These are phyloP conservation scores for Magnolia changhungtana DNA, from an alignment of 164 flowering plant species.

Conservation along the genomic window DNA sequence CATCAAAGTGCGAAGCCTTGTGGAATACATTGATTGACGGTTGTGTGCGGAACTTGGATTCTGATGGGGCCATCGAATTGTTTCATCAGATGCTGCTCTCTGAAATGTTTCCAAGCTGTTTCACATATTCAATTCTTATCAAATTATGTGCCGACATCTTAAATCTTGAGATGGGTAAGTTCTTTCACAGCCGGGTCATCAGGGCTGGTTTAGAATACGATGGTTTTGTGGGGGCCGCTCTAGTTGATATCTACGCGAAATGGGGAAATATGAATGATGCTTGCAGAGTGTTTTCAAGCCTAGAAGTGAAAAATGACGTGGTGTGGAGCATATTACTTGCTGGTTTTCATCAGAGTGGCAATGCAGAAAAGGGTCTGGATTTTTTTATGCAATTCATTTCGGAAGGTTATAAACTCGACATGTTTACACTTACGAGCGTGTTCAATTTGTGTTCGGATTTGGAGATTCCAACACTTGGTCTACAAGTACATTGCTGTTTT, in stretches of 20 bases:
- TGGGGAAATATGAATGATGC: constrained; percentile 35
- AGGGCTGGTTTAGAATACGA: constrained; percentile 4
- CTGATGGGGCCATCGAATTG: constrained; percentile 27
- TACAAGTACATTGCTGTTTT: constrained; percentile 27
- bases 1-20: constrained; percentile 6
- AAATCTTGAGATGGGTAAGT: constrained; percentile 1
- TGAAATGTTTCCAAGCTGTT: constrained; percentile 11
- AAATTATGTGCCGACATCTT: constrained; percentile 8
- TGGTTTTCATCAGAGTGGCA: constrained; percentile 19
- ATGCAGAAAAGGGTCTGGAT: constrained; percentile 12
- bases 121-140: constrained; percentile 18
- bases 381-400: constrained; percentile 3
- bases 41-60: constrained; percentile 8
- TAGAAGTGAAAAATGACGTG: constrained; percentile 9
- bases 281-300: constrained; percentile 10
- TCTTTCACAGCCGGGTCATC: constrained; percentile 6
- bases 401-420: constrained; percentile 20
- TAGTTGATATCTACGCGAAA: constrained; percentile 47
- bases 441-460: constrained; percentile 20
- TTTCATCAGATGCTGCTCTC: constrained; percentile 7
- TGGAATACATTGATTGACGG: constrained; percentile 31
- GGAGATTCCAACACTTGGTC: constrained; percentile 16
- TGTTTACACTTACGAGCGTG: constrained; percentile 15
- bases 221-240: constrained; percentile 26
- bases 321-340: constrained; percentile 24